A percentile compares a stretch with the other conserved stretches of the same genome.
These are phyloP conservation scores for Artemisia argyi DNA, from an alignment of 129 eudicot genomes.

Conservation along the genomic window DNA sequence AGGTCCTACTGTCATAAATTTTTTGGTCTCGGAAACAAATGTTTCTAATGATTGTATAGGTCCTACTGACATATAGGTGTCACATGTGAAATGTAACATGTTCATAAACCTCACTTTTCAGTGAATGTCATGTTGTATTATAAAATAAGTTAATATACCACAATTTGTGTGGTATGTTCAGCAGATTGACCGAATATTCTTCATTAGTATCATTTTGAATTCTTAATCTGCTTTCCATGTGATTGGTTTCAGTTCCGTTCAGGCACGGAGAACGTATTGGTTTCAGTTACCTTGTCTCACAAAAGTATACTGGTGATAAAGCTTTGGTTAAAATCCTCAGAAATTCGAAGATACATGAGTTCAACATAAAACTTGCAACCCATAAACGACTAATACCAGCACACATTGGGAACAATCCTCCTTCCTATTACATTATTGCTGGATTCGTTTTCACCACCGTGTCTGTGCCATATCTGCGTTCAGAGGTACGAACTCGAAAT, in stretches of 20 bases:
- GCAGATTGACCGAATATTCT: not conserved
- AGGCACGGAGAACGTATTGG: conserved; percentile 71
- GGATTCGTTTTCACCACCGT: conserved; percentile 64
- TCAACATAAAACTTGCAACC: conserved; percentile 53
- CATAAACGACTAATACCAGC: conserved; percentile 61
- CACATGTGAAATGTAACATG: too few relatives aligned
- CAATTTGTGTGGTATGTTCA: not conserved
- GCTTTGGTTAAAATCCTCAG: conserved; percentile 59
- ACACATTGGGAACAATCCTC: conserved; percentile 53
- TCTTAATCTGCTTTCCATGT: conserved; percentile 8
- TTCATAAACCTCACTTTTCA: too few relatives aligned
- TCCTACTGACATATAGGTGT: too few relatives aligned
- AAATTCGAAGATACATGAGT: conserved; percentile 44
- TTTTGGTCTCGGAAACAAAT: too few relatives aligned
- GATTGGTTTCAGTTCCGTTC: conserved; percentile 48
- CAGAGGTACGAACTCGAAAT: conserved; percentile 38
- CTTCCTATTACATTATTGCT: conserved; percentile 57
- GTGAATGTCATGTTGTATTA: too few relatives aligned
- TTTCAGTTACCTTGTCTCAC: conserved; percentile 67
- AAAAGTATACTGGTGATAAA: conserved; percentile 53
- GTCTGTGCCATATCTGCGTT: conserved; percentile 61
- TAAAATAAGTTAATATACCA: too few relatives aligned
- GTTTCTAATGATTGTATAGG: too few relatives aligned
- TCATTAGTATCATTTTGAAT: not conserved
- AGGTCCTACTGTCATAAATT: too few relatives aligned